Conservation (phyloP, 257 asterid species). For the Dorcoceras hygrometricum region DNA sequence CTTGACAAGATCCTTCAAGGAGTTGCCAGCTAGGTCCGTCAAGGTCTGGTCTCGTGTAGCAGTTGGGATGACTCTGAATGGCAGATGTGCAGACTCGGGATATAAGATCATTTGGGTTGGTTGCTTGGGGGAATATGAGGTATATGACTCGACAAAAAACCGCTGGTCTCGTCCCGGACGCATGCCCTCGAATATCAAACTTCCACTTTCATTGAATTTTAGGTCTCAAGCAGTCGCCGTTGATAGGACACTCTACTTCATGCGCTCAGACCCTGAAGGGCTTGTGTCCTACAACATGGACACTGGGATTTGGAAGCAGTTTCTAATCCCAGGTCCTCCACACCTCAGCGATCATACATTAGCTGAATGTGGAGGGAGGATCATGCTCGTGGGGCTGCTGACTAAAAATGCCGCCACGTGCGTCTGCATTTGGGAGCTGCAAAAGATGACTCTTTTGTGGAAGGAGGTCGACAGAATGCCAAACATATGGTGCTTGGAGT, state of each 20-base stretch:
- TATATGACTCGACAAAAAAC: constrained; percentile 57
- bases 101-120: constrained; percentile 88
- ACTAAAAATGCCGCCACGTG: constrained; percentile 93
- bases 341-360: constrained; percentile 63
- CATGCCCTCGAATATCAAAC: constrained; percentile 58
- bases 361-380: constrained; percentile 77
- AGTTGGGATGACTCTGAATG: constrained; percentile 71
- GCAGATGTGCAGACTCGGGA: constrained; percentile 41
- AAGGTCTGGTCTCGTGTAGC: constrained; percentile 90
- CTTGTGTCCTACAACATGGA: constrained; percentile 65
- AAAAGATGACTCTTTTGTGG: constrained; percentile 96
- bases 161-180: constrained; percentile 69
- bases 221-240: constrained; percentile 73
- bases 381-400: constrained; percentile 88
- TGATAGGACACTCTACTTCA: constrained; percentile 57
- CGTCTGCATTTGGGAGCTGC: constrained; percentile 97
- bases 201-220: constrained; percentile 81
- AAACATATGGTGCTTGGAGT: constrained; percentile 98
- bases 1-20: constrained; percentile 71
- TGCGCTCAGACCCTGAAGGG: constrained; percentile 88
- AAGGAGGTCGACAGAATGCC: constrained; percentile 99
- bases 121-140: constrained; percentile 78
- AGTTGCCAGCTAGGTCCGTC: constrained; percentile 76
- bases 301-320: constrained; percentile 67
- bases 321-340: constrained; percentile 58